Evolutionary conservation across 169 alveolate species (phyloP), one percentile per base, ranked within the genome.

Genomic region (Cryptosporidium viatorum): DNA sequence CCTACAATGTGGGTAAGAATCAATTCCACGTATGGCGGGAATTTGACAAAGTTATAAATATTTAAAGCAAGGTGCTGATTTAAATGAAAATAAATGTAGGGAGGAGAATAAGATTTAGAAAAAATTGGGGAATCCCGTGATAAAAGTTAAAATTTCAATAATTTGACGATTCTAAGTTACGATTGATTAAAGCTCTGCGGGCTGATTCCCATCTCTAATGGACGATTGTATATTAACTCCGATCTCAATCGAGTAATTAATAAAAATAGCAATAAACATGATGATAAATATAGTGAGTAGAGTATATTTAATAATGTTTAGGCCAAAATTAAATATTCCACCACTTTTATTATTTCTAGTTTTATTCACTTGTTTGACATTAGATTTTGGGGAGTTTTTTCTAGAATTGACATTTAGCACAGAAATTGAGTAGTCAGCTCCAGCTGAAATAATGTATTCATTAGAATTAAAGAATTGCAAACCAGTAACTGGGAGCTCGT

Each of bases 401-500:
- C 18, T 43, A 9, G 74, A 12, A 4, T 21, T 41, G 18, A 65
- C 12, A 26, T 43, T 39, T 70, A 65, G 26, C 10, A 41, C 75
- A 26, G 80, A 59, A 14, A 80, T 80, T 31, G 89, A 43, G 18
- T 80, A 80, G 65, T 80, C 89, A 18, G 89, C 89, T 21, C 89
- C 89, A 29, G 89, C 6, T 26, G 89, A 80, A 7, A 80, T 65
- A 80, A 80, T 58, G 37, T 80, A 80, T 43, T 80, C 74, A 48
- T 39, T 62, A 48, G 71, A 39, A 18, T 65, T 80, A 33, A 60
- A 48, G 16, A 80, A 80, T 14, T 62, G 67, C 26, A 80, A 48
- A 9, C 89, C 89, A 41, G 89, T 80, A 48, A 80, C 89, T 9
- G 89, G 89, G 23, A 80, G 70, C 50, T 80, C 89, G 69, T 80